Percentiles rank a stretch among this genome's conserved stretches.
phyloP scores from a whole-genome alignment of 305 asterid species.

The Fraxinus angustifolia region DNA sequence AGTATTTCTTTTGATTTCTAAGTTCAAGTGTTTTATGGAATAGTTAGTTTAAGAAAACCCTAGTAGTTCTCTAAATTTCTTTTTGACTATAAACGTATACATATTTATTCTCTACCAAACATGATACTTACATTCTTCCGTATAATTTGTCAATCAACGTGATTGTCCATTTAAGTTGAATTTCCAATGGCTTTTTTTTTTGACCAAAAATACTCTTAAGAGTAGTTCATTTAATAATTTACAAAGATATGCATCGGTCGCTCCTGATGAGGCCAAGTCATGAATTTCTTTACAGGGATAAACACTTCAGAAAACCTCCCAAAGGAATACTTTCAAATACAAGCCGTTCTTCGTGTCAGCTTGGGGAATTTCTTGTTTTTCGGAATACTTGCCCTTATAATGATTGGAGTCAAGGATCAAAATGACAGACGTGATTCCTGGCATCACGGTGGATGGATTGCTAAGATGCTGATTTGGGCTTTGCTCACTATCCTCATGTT shows the following conservation, averaged over 20 bases:
- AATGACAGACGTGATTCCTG: constrained; percentile 80
- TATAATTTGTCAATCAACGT: neutral
- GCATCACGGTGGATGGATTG: constrained; percentile 90
- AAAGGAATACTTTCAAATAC: constrained; percentile 73
- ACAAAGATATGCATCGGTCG: neutral
- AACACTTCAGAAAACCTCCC: constrained; percentile 63
- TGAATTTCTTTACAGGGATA: constrained; percentile 60
- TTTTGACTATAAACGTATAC: neutral
- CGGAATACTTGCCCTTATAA: constrained; percentile 64
- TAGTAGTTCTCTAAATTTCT: neutral
- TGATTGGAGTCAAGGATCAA: constrained; percentile 90
- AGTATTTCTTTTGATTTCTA: neutral
- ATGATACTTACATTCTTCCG: neutral
- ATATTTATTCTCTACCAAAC: neutral
- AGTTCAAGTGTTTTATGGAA: neutral
- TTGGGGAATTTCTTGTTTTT: constrained; percentile 88
- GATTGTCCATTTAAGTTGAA: neutral
- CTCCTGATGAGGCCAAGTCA: constrained; percentile 11
- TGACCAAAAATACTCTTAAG: neutral
- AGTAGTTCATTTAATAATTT: neutral
- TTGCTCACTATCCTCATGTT: constrained; percentile 77
- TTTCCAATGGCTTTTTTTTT: neutral
- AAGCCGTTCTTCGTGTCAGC: constrained; percentile 95
- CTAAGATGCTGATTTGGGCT: constrained; percentile 72
- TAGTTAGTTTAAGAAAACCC: neutral